Evolutionary conservation across 306 rosid genomes (phyloP), one percentile per base, ranked within the genome.

Genomic region (Heteromeles arbutifolia): DNA sequence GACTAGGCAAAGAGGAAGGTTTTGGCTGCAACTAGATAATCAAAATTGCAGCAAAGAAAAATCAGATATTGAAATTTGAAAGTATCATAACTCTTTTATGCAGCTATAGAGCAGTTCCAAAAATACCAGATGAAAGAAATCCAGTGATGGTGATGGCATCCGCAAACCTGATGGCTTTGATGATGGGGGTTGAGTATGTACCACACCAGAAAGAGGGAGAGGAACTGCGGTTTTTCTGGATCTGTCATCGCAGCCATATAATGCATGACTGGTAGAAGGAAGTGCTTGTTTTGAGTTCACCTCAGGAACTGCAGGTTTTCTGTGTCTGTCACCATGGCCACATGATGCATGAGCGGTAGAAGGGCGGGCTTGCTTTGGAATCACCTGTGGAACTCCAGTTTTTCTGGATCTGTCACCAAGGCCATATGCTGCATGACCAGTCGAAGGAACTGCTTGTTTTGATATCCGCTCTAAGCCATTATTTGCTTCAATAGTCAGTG

Each of bases 131-230:
- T 87, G 79, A 70, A 95, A 95, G 85, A 84, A 95, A 77, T 90
- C 87, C 81, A 95, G 72, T 3, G 98, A 92, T 34, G 98, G 98
- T 77, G 98, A 90, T 73, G 98, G 98, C 98, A 84, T 92, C 82
- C 98, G 82, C 69, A 92, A 78, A 84, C 97, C 93, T 53, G 98
- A 92, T 56, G 88, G 92, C 80, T 86, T 95, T 79, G 85, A 75
- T 18, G 85, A 66, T 74, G 77, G 92, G 37, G 69, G 57, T 59
- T 76, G 89, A 73, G 77, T n/a, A 13, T 45, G 73, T 64, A 64
- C 83, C 72, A 78, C 82, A 73, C 73, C 80, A 63, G 69, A n/a
- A 58, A 58, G 84, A 54, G 85, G 70, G 41, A 74, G 77, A 80
- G 83, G 76, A 77, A 74, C 77, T 52, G 59, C 76, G 69, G 10